Conservation (phyloP, 345 rosid genomes). For the Tarenaya hassleriana region DNA sequence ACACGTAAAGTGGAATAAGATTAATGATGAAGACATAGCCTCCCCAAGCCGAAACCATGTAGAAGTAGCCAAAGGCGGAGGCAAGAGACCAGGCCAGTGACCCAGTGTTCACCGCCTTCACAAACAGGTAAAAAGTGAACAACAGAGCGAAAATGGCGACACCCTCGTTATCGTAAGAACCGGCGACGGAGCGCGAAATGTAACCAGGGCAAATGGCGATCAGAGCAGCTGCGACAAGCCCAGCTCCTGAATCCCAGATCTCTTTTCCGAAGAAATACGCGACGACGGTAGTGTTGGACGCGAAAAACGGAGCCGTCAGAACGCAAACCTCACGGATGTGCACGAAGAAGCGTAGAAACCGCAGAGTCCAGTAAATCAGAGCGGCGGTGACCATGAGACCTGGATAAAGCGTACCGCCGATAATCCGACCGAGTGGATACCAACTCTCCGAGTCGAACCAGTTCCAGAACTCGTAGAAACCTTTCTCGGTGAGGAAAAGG, state of each 20-base stretch:
- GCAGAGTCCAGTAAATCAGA: conserved; percentile 55
- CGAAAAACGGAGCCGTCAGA: conserved; percentile 90
- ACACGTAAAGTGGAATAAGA: conserved; percentile 89
- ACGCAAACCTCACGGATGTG: conserved; percentile 98
- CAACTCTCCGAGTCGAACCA: conserved; percentile 98
- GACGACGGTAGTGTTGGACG: conserved; percentile 84
- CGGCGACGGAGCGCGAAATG: conserved; percentile 92
- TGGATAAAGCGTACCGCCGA: conserved; percentile 93
- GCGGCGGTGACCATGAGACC: conserved; percentile 97
- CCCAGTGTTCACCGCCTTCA: conserved; percentile 90
- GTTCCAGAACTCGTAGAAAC: conserved; percentile 97
- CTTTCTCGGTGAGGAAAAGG: conserved; percentile 67
- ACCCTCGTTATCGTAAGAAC: conserved; percentile 92
- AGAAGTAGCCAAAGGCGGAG: conserved; percentile 94
- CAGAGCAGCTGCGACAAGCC: conserved; percentile 83
- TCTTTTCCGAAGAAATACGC: conserved; percentile 97
- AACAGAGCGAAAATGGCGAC: conserved; percentile 89
- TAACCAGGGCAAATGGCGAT: conserved; percentile 98
- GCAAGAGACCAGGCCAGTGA: conserved; percentile 83
- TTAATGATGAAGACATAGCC: conserved; percentile 97
- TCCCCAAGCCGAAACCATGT: conserved; percentile 99
- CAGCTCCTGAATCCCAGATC: conserved; percentile 95
- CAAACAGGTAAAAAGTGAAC: conserved; percentile 83
- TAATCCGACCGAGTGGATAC: conserved; percentile 94
- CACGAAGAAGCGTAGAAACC: conserved; percentile 69